Base-by-base conservation (phyloP, 2,329 filamentous ascomycete species). In the Hypoxylon sp. region DNA sequence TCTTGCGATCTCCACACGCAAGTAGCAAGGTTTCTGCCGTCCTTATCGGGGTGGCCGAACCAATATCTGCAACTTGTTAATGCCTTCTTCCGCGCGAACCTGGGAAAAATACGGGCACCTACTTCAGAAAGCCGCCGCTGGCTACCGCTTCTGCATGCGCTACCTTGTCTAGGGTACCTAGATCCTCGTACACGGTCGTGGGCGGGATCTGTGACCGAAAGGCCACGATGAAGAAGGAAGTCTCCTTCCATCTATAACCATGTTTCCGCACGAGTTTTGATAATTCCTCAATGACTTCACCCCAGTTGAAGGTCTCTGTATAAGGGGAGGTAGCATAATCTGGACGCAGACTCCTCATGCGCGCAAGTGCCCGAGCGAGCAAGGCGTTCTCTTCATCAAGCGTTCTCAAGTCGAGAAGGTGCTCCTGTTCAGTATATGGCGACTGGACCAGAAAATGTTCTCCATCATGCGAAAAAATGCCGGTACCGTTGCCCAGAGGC, bases 121-220 rank as follows among this genome's bases (percentile, higher is more conserved):
- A 89, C 87, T 97, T 97, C 76, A 97, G 81, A 76, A 98, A 87
- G 0, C 93, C 93, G 5, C 94, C 94, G 74, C 89, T 92, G 41
- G 86, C 86, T 17, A 90, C 90, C 11, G 94, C 94, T 78, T 97
- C 94, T 23, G 87, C 85, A 78, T 97, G 94, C 5, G 92, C 92
- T 65, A 89, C 89, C 75, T 90, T 90, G 79, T 97, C 94, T 32
- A 97, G 84, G 25, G 85, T 84, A 43, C 90, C 90, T 41, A 97
- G 85, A 64, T 91, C 85, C 10, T 87, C 86, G 65, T 89, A 88
- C 68, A 93, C 88, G 1, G 90, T 91, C 11, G 84, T 86, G 1
- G 86, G 83, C 38, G 89, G 89, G 61, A 97, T 87, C 70, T 85
- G 86, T 5, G 92, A 95, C 14, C 93, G 87, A 80, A 97, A 97